Percentiles rank a stretch among this genome's conserved stretches.
Evolutionary conservation across 2,329 filamentous ascomycete genomes (phyloP).

Genomic region (Sclerotinia subarctica): DNA sequence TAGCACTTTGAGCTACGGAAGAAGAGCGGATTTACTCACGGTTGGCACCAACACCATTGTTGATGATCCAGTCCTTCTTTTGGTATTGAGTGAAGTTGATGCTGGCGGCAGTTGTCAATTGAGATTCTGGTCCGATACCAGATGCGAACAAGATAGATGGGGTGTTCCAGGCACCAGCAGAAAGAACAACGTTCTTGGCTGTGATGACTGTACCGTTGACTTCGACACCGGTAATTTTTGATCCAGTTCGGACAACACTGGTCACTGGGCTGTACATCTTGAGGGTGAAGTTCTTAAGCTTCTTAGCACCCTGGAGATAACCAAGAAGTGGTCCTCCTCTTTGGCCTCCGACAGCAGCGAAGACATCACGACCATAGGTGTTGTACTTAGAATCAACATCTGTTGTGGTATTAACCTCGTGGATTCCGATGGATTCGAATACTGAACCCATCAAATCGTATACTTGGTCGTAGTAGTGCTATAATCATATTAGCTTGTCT

Average conservation of each 20-base stretch:
- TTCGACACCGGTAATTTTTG: not conserved
- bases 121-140: not conserved
- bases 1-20: not conserved
- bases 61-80: conserved; percentile 11
- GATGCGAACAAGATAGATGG: conserved; percentile 6
- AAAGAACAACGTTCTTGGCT: not conserved
- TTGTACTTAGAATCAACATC: not conserved
- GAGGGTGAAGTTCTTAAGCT: conserved; percentile 2
- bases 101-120: not conserved
- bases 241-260: not conserved
- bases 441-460: conserved; percentile 7
- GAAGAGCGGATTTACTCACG: not conserved
- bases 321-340: conserved; percentile 11
- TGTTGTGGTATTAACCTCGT: not conserved
- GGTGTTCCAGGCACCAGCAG: conserved; percentile 3
- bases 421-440: not conserved
- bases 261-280: conserved; percentile 1
- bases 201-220: conserved; percentile 3
- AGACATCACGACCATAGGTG: conserved; percentile 14
- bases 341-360: not conserved
- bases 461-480: conserved; percentile 9
- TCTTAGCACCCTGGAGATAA: conserved; percentile 2
- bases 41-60: conserved; percentile 7
- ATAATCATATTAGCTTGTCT: not conserved
- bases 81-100: not conserved